Percentiles rank a stretch among this genome's conserved stretches.
Conservation (phyloP, 2,329 filamentous ascomycete genomes). For the Nannizziopsis barbatae region DNA sequence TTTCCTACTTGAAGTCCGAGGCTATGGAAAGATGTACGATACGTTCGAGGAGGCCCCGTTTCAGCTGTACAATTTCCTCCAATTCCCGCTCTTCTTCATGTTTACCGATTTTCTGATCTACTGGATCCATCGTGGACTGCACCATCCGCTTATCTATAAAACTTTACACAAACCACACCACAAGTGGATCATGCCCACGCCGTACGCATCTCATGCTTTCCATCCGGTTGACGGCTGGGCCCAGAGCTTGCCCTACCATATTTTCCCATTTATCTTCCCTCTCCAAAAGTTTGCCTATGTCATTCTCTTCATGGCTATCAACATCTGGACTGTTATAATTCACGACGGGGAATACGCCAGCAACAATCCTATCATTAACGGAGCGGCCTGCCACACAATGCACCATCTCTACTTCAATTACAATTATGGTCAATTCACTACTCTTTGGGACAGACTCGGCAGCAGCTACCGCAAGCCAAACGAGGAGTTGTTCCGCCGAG, state of each 20-base stretch:
- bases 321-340: conserved; percentile 95
- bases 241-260: conserved; percentile 81
- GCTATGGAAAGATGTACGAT: conserved; percentile 81
- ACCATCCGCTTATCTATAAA: conserved; percentile 75
- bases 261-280: conserved; percentile 87
- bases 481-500: conserved; percentile 69
- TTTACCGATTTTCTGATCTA: conserved; percentile 90
- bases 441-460: conserved; percentile 77
- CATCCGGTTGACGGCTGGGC: conserved; percentile 85
- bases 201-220: conserved; percentile 86
- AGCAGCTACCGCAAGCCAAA: conserved; percentile 81
- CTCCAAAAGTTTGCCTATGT: conserved; percentile 86
- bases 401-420: conserved; percentile 82
- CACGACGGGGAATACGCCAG: conserved; percentile 91
- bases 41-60: conserved; percentile 63
- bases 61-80: conserved; percentile 62
- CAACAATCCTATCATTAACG: conserved; percentile 84
- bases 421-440: conserved; percentile 94
- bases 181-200: conserved; percentile 99
- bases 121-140: conserved; percentile 77
- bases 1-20: conserved; percentile 73
- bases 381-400: conserved; percentile 84
- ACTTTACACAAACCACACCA: conserved; percentile 91
- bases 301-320: conserved; percentile 77
- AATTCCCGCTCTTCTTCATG: conserved; percentile 77